Evolutionary conservation across 768 basidiomycete genomes (phyloP), one percentile per base, ranked within the genome.

Genomic region (Lentinula sp.): DNA sequence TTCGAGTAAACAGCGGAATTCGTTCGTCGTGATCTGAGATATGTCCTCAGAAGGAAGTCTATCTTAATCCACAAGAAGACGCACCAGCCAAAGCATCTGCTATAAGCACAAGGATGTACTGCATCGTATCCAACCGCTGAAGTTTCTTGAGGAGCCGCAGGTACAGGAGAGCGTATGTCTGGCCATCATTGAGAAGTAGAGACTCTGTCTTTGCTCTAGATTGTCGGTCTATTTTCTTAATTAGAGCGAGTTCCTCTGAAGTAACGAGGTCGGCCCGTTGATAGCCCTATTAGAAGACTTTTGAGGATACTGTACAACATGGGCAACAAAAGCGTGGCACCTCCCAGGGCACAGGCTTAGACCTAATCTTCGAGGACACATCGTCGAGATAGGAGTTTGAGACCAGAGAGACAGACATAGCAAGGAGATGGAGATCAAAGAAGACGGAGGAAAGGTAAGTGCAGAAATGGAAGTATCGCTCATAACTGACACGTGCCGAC

Each of bases 291-390:
- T 54, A 49, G 33, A 41, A 53, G 36, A 55, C 68, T 45, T 28
- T 36, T 45, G 48, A 51, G 48, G 45, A 54, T 42, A 48, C 20
- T 0, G 4, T 20, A 23, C 12, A 18, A 37, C 4, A 3, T 15
- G 8, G 28, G 5, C n/a, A 13, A 13, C 8, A 16, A 3, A 1
- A 39, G 55, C 5, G 2, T 9, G 5, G 46, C 61, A 96, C 96
- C 87, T 97, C 95, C 96, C 96, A 98, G 65, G 95, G 95, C 9
- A 97, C 93, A 1, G 88, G 87, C 73, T 95, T 97, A 7, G 88
- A 82, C 66, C 90, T 82, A 63, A 95, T 93, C 80, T 96, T 95
- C 57, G 87, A 80, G 7, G 92, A 90, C 68, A 80, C 84, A 66
- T 96, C 94, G 65, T 95, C 91, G 63, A 98, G 85, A 77, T 89